A percentile compares a stretch with the other conserved stretches of the same genome.
These are phyloP conservation scores for Handroanthus guayacan DNA, from an alignment of 257 asterid species.

Conservation along the genomic window DNA sequence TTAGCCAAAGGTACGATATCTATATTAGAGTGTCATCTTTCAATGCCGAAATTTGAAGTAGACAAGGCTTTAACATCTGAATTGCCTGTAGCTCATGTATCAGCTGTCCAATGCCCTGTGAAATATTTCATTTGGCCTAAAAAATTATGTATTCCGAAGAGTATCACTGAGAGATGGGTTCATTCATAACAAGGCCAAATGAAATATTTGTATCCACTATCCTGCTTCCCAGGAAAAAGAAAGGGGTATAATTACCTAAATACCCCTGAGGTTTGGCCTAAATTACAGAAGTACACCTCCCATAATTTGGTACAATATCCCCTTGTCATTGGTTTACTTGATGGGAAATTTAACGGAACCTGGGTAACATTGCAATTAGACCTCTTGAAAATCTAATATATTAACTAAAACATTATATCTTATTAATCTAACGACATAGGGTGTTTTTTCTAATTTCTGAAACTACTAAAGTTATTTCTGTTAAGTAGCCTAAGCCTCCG, in stretches of 20 bases:
- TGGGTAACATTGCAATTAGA: too few relatives aligned
- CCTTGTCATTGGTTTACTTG: too few relatives aligned
- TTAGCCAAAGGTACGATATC: too few relatives aligned
- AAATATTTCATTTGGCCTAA: background rate
- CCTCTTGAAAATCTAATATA: too few relatives aligned
- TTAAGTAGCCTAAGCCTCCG: too few relatives aligned
- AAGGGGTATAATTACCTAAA: background rate
- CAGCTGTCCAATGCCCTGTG: background rate
- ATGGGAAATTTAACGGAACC: too few relatives aligned
- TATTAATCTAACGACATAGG: too few relatives aligned
- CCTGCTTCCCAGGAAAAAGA: background rate
- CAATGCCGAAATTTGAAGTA: background rate
- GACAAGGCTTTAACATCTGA: background rate
- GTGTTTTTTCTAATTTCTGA: too few relatives aligned
- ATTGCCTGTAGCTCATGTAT: background rate
- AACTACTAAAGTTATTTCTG: too few relatives aligned
- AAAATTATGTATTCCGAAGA: constrained; percentile 1
- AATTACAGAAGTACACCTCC: background rate
- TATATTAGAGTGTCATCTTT: background rate
- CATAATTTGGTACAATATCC: too few relatives aligned
- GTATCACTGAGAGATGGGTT: background rate
- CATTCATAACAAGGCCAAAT: background rate
- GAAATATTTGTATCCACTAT: too few relatives aligned
- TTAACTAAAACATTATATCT: too few relatives aligned
- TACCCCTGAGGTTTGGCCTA: background rate